A percentile compares a stretch with the other conserved stretches of the same genome.
Conservation (phyloP, 2,329 filamentous ascomycete species). For the Ophidiomyces ophidiicola region DNA sequence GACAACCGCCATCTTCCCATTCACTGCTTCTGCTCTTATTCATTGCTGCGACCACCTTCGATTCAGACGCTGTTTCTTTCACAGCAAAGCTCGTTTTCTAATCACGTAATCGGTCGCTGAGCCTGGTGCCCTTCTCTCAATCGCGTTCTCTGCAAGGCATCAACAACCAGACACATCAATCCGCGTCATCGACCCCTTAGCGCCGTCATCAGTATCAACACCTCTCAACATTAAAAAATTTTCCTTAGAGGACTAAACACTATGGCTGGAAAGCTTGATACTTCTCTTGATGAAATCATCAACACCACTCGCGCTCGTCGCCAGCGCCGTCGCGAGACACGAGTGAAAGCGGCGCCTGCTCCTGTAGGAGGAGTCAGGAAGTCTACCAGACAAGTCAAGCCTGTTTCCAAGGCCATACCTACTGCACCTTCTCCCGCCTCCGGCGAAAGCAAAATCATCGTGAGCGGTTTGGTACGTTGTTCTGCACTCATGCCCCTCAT, state of each 20-base stretch:
- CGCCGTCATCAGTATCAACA: no score
- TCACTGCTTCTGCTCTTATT: slow-evolving; percentile 5
- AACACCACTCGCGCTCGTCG: slow-evolving; percentile 53
- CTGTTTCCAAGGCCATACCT: slow-evolving; percentile 43
- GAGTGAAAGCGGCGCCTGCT: slow-evolving; percentile 41
- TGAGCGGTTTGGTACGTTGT: slow-evolving; percentile 84
- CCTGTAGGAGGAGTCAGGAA: slow-evolving; percentile 83
- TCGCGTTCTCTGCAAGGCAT: neutral
- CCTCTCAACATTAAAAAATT: no score
- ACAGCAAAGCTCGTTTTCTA: neutral
- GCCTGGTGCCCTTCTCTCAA: neutral
- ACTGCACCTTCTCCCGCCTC: slow-evolving; percentile 49
- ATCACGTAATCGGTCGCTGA: neutral
- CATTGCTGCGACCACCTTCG: neutral
- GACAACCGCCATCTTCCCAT: slow-evolving; percentile 1
- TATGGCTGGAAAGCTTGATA: slow-evolving; percentile 92
- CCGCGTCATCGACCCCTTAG: no score
- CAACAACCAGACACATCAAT: no score
- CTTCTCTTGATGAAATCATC: slow-evolving; percentile 95
- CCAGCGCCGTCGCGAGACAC: slow-evolving; percentile 32
- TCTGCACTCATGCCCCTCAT: neutral
- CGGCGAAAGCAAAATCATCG: slow-evolving; percentile 89
- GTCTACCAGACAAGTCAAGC: slow-evolving; percentile 43
- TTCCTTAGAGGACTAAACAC: no score
- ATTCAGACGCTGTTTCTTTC: neutral